Conservation (phyloP, 2,329 filamentous ascomycete species). For the Alternaria hordeiaustralica region DNA sequence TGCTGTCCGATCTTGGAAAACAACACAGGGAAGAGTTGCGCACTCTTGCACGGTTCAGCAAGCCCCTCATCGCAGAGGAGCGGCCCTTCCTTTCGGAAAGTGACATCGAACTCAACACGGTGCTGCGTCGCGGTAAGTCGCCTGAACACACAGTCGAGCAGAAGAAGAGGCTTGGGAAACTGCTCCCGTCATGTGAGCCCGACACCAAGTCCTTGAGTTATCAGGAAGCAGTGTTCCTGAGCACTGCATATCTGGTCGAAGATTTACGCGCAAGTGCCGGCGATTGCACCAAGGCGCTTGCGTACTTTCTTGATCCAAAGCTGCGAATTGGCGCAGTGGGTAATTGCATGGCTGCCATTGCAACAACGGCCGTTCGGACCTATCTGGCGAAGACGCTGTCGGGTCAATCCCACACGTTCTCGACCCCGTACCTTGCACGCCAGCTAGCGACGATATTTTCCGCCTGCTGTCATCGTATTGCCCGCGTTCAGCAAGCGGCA, state of each 20-base stretch:
- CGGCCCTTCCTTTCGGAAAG: conserved; percentile 90
- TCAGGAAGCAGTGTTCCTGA: conserved; percentile 88
- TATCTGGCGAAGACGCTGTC: conserved; percentile 79
- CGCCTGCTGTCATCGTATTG: conserved; percentile 91
- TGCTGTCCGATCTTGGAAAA: conserved; percentile 74
- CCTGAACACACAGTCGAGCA: conserved; percentile 78
- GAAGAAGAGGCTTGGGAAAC: conserved; percentile 75
- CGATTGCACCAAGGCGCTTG: conserved; percentile 86
- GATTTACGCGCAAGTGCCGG: conserved; percentile 84
- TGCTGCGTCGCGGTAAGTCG: conserved; percentile 84
- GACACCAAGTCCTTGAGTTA: conserved; percentile 87
- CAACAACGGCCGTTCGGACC: conserved; percentile 73
- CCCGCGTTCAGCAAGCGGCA: conserved; percentile 87
- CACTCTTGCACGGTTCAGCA: conserved; percentile 84
- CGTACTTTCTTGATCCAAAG: conserved; percentile 94
- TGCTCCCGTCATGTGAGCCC: conserved; percentile 76
- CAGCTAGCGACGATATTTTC: conserved; percentile 87
- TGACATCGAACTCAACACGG: conserved; percentile 94
- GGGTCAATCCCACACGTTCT: conserved; percentile 77
- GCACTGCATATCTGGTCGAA: conserved; percentile 88
- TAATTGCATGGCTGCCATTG: conserved; percentile 68
- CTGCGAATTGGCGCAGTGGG: conserved; percentile 68
- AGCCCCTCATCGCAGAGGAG: conserved; percentile 85
- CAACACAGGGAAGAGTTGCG: conserved; percentile 78
- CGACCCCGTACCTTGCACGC: conserved; percentile 87